These are phyloP conservation scores for Carpinus fangiana DNA, from an alignment of 306 rosid species.

Conservation along the genomic window DNA sequence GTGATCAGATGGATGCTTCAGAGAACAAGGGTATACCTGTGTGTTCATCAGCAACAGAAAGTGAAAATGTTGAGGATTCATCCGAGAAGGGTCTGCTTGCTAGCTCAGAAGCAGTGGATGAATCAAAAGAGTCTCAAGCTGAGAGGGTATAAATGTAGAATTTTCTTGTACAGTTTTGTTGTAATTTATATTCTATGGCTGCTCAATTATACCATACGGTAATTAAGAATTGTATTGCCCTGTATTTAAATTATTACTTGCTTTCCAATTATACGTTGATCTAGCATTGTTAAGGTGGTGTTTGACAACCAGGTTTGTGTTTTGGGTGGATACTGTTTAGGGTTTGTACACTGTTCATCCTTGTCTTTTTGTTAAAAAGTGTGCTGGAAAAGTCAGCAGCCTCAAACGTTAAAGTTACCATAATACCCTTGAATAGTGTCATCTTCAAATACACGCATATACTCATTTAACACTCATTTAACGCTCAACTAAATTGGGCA, in stretches of 20 bases:
- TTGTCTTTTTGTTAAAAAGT: too few species aligned
- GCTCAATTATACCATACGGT: constrained; percentile 1
- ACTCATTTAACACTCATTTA: too few species aligned
- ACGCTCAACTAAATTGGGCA: too few species aligned
- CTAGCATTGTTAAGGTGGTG: not conserved
- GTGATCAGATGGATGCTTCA: constrained; percentile 17
- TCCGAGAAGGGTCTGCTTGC: constrained; percentile 10
- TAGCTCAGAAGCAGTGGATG: constrained; percentile 14
- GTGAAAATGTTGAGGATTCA: not conserved
- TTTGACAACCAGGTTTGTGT: too few species aligned
- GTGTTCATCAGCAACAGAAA: constrained; percentile 4
- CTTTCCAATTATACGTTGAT: not conserved
- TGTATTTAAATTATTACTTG: not conserved
- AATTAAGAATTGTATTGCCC: constrained; percentile 5
- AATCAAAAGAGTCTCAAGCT: constrained; percentile 4
- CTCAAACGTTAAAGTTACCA: too few species aligned
- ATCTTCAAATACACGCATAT: too few species aligned
- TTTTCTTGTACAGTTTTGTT: constrained; percentile 22
- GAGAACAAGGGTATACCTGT: not conserved
- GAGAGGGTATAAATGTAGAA: constrained; percentile 1
- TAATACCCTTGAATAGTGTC: too few species aligned
- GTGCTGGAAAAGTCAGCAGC: too few species aligned
- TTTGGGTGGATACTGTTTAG: too few species aligned
- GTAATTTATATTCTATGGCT: not conserved
- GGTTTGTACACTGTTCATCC: too few species aligned